Evolutionary conservation across 2,329 filamentous ascomycete genomes (phyloP).

Genomic region (Trichoderma sp.): DNA sequence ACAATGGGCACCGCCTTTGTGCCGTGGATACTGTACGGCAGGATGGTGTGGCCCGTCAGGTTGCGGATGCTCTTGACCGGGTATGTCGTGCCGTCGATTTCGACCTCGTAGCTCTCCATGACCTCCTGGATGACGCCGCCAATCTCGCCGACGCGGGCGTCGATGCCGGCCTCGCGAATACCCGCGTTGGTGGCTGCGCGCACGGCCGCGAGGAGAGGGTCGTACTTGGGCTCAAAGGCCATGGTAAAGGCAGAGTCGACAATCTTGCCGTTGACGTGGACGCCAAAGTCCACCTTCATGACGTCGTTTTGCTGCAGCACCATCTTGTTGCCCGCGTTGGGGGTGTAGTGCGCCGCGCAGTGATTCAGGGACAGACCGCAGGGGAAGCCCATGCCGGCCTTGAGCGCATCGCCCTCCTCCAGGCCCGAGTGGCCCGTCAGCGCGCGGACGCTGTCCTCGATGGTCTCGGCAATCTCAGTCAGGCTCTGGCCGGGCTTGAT

Average conservation of each 20-base stretch:
- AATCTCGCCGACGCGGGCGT: constrained; percentile 85
- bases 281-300: constrained; percentile 81
- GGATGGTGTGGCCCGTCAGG: constrained; percentile 87
- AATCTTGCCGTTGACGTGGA: constrained; percentile 79
- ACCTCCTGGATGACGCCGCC: constrained; percentile 83
- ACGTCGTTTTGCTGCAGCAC: constrained; percentile 74
- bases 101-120: constrained; percentile 92
- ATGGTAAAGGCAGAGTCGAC: constrained; percentile 83
- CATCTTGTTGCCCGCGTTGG: constrained; percentile 83
- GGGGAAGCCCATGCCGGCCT: constrained; percentile 84
- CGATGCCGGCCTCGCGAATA: constrained; percentile 82
- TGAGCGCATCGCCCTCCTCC: constrained; percentile 75
- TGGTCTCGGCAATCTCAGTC: constrained; percentile 83
- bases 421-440: constrained; percentile 77
- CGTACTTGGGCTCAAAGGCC: constrained; percentile 74
- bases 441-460: constrained; percentile 79
- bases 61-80: constrained; percentile 86
- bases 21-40: constrained; percentile 87
- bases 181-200: constrained; percentile 83
- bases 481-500: constrained; percentile 81
- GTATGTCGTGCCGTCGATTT: constrained; percentile 76
- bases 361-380: constrained; percentile 83
- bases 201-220: constrained; percentile 73
- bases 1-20: constrained; percentile 94
- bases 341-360: constrained; percentile 84